phyloP scores from a whole-genome alignment of 345 rosid genomes.

The Excoecaria cochinchinensis region DNA sequence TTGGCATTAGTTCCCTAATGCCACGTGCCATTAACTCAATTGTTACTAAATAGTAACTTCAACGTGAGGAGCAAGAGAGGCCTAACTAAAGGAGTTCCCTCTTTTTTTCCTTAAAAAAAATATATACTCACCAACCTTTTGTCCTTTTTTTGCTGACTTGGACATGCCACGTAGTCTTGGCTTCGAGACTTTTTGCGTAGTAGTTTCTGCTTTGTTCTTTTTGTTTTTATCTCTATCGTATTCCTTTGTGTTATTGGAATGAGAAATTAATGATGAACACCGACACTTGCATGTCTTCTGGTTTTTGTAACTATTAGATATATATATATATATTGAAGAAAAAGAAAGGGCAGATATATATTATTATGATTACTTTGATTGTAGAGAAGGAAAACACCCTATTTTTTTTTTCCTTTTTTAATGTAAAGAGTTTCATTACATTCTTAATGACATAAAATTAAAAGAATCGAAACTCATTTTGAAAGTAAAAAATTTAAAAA shows the following conservation, averaged over 20 bases:
- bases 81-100: no score
- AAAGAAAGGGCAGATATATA: no score
- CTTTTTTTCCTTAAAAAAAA: no score
- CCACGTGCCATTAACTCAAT: background rate
- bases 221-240: background rate
- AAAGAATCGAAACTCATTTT: no score
- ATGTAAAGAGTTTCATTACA: no score
- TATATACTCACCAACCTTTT: background rate
- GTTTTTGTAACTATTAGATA: background rate
- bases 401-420: no score
- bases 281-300: background rate
- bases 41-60: conserved; percentile 13
- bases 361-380: no score
- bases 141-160: conserved; percentile 1
- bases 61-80: conserved; percentile 17
- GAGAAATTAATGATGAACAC: background rate
- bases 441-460: no score
- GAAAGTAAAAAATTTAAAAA: no score
- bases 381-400: no score
- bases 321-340: no score
- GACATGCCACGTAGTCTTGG: background rate
- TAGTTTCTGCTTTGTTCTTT: background rate
- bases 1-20: background rate
- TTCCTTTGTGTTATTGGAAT: background rate
- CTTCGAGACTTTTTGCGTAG: background rate